Percentiles rank a stretch among this genome's conserved stretches.
phyloP scores from a whole-genome alignment of 768 basidiomycete genomes.

The Nidula microcarpa region DNA sequence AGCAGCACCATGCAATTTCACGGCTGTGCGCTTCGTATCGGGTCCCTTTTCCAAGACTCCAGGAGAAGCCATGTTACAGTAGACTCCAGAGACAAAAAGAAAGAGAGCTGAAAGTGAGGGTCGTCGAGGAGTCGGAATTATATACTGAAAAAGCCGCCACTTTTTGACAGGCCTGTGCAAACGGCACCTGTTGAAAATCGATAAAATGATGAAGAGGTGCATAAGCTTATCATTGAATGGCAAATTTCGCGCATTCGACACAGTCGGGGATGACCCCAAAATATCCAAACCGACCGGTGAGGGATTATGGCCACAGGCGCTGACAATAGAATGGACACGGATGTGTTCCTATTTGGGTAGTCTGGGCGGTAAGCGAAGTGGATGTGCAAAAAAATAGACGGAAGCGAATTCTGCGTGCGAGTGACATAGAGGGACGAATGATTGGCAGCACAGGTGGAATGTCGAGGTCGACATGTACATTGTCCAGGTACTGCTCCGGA shows the following conservation, averaged over 20 bases:
- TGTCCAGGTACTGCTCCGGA: too few relatives aligned
- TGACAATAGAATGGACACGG: too few relatives aligned
- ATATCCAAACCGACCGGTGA: constrained; percentile 8
- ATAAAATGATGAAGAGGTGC: background rate
- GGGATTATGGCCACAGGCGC: constrained; percentile 31
- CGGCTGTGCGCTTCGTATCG: constrained; percentile 24
- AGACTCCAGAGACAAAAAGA: background rate
- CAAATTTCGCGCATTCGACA: constrained; percentile 24
- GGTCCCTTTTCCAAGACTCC: constrained; percentile 18
- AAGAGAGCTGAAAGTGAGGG: background rate
- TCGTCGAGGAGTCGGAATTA: background rate
- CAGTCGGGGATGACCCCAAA: background rate
- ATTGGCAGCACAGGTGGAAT: too few relatives aligned
- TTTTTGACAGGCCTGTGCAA: background rate
- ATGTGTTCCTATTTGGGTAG: too few relatives aligned
- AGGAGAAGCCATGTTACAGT: constrained; percentile 11
- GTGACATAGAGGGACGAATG: too few relatives aligned
- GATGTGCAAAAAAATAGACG: too few relatives aligned
- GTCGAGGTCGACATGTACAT: too few relatives aligned
- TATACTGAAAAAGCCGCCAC: background rate
- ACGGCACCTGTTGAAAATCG: background rate
- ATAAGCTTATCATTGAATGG: constrained; percentile 22
- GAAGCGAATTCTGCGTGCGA: too few relatives aligned
- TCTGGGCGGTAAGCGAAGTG: too few relatives aligned
- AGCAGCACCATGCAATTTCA: constrained; percentile 23